These are phyloP conservation scores for Coemansia sp. DNA, from an alignment of 192 early-diverging fungal species.

Conservation along the genomic window DNA sequence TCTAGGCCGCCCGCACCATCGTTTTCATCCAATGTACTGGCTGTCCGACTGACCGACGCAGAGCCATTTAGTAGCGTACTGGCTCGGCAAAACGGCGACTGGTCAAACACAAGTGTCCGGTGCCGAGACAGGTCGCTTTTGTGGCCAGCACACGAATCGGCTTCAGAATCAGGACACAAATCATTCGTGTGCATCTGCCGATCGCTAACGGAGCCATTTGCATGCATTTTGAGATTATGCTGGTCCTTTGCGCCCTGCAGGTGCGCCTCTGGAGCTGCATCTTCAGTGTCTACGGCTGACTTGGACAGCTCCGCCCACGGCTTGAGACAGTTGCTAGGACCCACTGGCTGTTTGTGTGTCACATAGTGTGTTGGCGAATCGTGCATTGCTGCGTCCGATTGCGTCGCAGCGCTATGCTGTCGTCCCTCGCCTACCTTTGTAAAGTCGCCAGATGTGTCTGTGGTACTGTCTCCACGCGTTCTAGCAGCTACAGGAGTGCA, in stretches of 20 bases:
- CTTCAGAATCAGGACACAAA: neutral
- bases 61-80: conserved; percentile 19
- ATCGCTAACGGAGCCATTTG: conserved; percentile 21
- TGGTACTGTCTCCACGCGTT: neutral
- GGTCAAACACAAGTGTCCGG: conserved; percentile 45
- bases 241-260: conserved; percentile 1
- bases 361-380: conserved; percentile 27
- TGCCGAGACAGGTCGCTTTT: conserved; percentile 26
- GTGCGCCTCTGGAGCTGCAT: neutral
- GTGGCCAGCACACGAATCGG: neutral
- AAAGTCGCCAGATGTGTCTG: neutral
- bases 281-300: neutral
- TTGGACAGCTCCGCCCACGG: conserved; percentile 3
- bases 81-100: conserved; percentile 32
- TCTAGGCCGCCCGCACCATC: neutral
- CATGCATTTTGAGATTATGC: conserved; percentile 9
- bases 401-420: neutral
- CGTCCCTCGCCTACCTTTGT: conserved; percentile 1
- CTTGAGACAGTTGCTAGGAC: neutral
- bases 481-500: conserved; percentile 19
- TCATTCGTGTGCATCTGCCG: conserved; percentile 21
- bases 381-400: neutral
- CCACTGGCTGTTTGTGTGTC: neutral
- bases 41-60: neutral
- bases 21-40: conserved; percentile 13